Evolutionary conservation across 2,329 filamentous ascomycete genomes (phyloP).

Genomic region (Tolypocladium endophyticum): DNA sequence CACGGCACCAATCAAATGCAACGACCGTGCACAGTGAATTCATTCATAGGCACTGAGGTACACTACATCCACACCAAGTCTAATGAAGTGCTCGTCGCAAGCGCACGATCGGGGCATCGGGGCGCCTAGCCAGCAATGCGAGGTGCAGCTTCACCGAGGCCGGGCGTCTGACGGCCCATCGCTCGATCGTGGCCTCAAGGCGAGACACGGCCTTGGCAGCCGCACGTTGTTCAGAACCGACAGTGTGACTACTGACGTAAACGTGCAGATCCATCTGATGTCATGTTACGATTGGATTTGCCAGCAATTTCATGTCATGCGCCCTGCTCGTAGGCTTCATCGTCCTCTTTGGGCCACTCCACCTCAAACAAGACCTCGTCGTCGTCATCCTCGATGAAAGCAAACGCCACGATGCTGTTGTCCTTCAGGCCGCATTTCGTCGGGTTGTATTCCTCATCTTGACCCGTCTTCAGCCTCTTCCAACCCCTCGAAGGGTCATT

Average conservation of each 20-base stretch:
- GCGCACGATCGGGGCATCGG: not conserved
- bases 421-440: constrained; percentile 33
- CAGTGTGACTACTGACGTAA: not conserved
- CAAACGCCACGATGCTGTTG: constrained; percentile 39
- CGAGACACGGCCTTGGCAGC: not conserved
- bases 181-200: not conserved
- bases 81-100: not conserved
- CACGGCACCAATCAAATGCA: not conserved
- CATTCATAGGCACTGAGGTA: not conserved
- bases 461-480: constrained; percentile 30
- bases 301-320: constrained; percentile 1
- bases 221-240: not conserved
- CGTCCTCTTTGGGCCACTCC: constrained; percentile 33
- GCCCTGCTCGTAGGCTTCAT: constrained; percentile 19
- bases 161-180: not conserved
- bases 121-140: not conserved
- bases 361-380: constrained; percentile 33
- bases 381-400: constrained; percentile 25
- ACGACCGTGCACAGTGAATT: not conserved
- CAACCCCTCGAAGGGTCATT: constrained; percentile 38
- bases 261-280: not conserved
- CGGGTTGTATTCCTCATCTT: constrained; percentile 26
- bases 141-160: not conserved
- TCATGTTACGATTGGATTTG: not conserved
- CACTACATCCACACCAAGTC: not conserved